These are phyloP conservation scores for Toxicodendron radicans DNA, from an alignment of 345 rosid species.

Conservation along the genomic window DNA sequence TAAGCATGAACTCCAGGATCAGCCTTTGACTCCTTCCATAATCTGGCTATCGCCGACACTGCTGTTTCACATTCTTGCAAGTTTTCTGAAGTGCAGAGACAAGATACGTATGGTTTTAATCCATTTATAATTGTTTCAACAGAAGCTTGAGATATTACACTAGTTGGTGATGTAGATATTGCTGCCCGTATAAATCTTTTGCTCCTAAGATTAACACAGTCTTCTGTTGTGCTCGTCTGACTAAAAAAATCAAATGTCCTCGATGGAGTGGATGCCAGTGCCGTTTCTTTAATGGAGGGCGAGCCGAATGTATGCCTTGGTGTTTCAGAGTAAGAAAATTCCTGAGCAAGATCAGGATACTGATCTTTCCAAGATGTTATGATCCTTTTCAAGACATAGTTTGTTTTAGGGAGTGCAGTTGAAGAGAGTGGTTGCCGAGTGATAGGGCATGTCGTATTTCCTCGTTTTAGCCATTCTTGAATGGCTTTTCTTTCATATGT, in stretches of 20 bases:
- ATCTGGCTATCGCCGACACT: slow-evolving; percentile 45
- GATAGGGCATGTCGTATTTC: slow-evolving; percentile 62
- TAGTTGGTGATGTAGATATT: slow-evolving; percentile 52
- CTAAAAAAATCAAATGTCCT: slow-evolving; percentile 21
- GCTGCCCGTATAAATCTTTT: slow-evolving; percentile 34
- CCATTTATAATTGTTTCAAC: slow-evolving; percentile 48
- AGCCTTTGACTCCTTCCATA: slow-evolving; percentile 59
- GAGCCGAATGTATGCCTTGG: slow-evolving; percentile 42
- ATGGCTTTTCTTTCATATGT: slow-evolving; percentile 73
- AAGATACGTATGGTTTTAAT: slow-evolving; percentile 47
- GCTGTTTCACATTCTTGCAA: slow-evolving; percentile 64
- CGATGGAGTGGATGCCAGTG: slow-evolving; percentile 23
- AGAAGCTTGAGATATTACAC: slow-evolving; percentile 62
- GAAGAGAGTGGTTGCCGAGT: slow-evolving; percentile 53
- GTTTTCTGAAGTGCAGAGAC: slow-evolving; percentile 61
- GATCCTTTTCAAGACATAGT: slow-evolving; percentile 63
- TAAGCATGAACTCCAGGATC: slow-evolving; percentile 53
- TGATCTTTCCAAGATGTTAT: slow-evolving; percentile 70
- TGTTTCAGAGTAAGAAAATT: slow-evolving; percentile 51
- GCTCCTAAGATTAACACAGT: slow-evolving; percentile 29
- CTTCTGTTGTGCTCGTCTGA: slow-evolving; percentile 21
- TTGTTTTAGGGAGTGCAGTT: slow-evolving; percentile 55
- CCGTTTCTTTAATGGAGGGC: slow-evolving; percentile 28
- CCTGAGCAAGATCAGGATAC: slow-evolving; percentile 64
- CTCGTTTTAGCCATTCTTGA: slow-evolving; percentile 66